Conservation (phyloP, 2,329 filamentous ascomycete species). For the Ophiostoma tasmaniense region DNA sequence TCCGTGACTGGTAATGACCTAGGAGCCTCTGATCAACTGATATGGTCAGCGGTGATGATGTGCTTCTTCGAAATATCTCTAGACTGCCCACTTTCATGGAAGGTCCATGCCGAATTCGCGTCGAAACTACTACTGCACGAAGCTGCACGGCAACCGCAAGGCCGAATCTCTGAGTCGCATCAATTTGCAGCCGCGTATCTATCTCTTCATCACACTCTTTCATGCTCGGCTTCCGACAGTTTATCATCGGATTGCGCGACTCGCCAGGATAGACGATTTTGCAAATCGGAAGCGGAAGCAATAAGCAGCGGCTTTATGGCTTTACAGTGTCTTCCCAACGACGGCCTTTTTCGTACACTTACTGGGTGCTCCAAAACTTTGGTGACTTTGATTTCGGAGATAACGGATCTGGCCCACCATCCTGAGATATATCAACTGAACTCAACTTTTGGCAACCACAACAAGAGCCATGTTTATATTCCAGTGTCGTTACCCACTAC, state of each 20-base stretch:
- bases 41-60: conserved; percentile 13
- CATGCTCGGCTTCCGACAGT: neutral
- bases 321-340: conserved; percentile 15
- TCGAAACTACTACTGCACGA: neutral
- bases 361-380: neutral
- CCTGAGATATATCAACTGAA: neutral
- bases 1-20: too few relatives aligned
- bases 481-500: neutral
- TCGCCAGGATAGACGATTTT: neutral
- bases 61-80: conserved; percentile 14
- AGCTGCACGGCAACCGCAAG: neutral
- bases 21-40: conserved; percentile 6
- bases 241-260: neutral
- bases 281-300: neutral
- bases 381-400: neutral
- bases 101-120: conserved; percentile 9
- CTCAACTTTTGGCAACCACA: neutral
- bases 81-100: conserved; percentile 9
- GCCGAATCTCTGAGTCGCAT: neutral
- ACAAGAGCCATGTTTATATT: neutral
- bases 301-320: neutral
- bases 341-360: neutral
- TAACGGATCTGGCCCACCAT: neutral
- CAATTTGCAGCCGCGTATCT: conserved; percentile 22
- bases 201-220: neutral